Conservation (phyloP, 1,284 basidiomycete species). For the Ustilago vetiveriae region DNA sequence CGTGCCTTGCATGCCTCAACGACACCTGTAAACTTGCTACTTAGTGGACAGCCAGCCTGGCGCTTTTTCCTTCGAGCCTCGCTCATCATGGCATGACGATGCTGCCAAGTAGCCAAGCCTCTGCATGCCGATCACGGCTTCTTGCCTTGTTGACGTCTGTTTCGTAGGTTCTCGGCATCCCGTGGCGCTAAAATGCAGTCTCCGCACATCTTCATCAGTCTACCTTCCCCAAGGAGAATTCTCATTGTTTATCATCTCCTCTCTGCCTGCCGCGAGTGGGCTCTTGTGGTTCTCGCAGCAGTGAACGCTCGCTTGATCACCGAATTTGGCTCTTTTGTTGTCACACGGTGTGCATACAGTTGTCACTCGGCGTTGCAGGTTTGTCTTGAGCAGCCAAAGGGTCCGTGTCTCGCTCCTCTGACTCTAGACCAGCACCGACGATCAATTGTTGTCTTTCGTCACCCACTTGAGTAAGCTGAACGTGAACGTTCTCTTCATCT, state of each 20-base stretch:
- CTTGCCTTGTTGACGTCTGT: background rate
- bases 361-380: background rate
- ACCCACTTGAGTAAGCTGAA: background rate
- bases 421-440: too few species aligned
- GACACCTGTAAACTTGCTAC: too few species aligned
- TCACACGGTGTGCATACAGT: too few species aligned
- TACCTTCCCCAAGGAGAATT: background rate
- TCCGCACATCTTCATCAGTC: background rate
- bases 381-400: background rate
- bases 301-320: too few species aligned
- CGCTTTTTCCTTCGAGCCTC: too few species aligned
- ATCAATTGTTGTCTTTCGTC: too few species aligned
- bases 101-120: background rate
- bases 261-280: too few species aligned
- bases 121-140: too few species aligned
- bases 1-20: slow-evolving; percentile 39
- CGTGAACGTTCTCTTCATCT: slow-evolving; percentile 3
- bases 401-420: slow-evolving; percentile 23
- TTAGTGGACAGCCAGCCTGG: background rate
- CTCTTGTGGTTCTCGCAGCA: too few species aligned
- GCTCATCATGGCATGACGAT: too few species aligned
- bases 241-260: too few species aligned
- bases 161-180: background rate
- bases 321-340: too few species aligned
- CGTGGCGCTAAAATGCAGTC: background rate